These are phyloP conservation scores for Candida oleophila DNA, from an alignment of 805 yeast species.

Conservation along the genomic window DNA sequence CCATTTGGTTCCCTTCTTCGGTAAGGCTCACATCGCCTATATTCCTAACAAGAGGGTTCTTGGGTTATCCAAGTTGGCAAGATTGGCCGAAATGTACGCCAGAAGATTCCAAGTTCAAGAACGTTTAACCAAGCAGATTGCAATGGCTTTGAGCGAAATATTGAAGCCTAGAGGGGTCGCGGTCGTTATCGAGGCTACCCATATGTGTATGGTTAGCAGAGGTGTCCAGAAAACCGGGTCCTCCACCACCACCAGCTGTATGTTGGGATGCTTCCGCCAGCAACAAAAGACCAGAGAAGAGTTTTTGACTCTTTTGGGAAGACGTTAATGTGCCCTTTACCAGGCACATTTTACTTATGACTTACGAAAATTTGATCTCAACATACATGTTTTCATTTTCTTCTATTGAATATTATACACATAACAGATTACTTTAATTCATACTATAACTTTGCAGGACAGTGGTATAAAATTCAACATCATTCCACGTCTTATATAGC, in stretches of 20 bases:
- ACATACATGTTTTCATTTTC: conserved; percentile 11
- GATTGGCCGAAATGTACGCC: conserved; percentile 95
- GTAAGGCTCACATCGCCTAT: conserved; percentile 97
- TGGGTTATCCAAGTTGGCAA: conserved; percentile 89
- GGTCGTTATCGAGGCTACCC: conserved; percentile 95
- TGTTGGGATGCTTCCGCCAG: conserved; percentile 93
- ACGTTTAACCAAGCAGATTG: conserved; percentile 93
- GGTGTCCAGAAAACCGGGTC: conserved; percentile 97
- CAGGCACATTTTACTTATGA: background rate
- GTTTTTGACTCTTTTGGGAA: conserved; percentile 76
- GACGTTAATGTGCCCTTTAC: conserved; percentile 33
- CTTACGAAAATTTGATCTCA: conserved; percentile 12
- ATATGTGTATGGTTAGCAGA: conserved; percentile 99
- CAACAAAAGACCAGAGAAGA: conserved; percentile 97
- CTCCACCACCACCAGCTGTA: conserved; percentile 90
- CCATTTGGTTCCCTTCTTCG: conserved; percentile 95
- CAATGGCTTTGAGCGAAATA: conserved; percentile 90
- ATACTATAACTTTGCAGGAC: conserved; percentile 3
- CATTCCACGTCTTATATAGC: background rate
- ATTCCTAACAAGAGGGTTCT: conserved; percentile 92
- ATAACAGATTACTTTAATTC: conserved; percentile 3
- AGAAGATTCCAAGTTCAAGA: conserved; percentile 98
- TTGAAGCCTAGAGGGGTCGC: conserved; percentile 96
- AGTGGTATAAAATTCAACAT: conserved; percentile 3
- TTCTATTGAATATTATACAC: conserved; percentile 5